Percentiles rank a stretch among this genome's conserved stretches.
Conservation (phyloP, 805 yeast genomes). For the Candida dajiaensis region DNA sequence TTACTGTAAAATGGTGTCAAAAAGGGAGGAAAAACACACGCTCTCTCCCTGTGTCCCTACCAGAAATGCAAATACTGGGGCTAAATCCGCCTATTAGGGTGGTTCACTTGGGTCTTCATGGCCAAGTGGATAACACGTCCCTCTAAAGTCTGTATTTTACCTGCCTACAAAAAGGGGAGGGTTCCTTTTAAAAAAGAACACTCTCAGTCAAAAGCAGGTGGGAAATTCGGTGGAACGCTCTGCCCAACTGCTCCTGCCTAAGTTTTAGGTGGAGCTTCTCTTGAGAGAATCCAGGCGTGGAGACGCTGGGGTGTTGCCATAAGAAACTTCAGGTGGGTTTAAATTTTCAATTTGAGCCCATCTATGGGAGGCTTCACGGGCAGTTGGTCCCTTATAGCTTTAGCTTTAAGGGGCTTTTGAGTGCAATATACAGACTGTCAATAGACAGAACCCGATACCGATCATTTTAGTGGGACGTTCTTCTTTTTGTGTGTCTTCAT, state of each 20-base stretch:
- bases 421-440: constrained; percentile 52
- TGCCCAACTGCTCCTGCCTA: constrained; percentile 27
- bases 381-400: constrained; percentile 48
- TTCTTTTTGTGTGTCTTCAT: constrained; percentile 10
- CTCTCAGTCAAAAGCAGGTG: constrained; percentile 32
- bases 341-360: constrained; percentile 22
- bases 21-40: no score
- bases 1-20: no score
- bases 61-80: not conserved
- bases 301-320: constrained; percentile 53
- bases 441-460: constrained; percentile 51
- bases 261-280: constrained; percentile 27
- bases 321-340: constrained; percentile 34
- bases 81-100: not conserved
- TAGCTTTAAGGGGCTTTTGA: constrained; percentile 39
- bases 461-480: constrained; percentile 44
- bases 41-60: not conserved
- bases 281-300: constrained; percentile 53
- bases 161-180: constrained; percentile 23
- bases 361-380: constrained; percentile 53
- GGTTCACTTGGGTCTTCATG: constrained; percentile 11
- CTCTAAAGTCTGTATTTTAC: constrained; percentile 25
- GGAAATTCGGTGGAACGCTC: constrained; percentile 63
- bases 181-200: not conserved
- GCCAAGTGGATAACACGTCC: constrained; percentile 20